Base-by-base conservation (phyloP, 371 early-diverging fungal genomes). In the Mucor irregularis region DNA sequence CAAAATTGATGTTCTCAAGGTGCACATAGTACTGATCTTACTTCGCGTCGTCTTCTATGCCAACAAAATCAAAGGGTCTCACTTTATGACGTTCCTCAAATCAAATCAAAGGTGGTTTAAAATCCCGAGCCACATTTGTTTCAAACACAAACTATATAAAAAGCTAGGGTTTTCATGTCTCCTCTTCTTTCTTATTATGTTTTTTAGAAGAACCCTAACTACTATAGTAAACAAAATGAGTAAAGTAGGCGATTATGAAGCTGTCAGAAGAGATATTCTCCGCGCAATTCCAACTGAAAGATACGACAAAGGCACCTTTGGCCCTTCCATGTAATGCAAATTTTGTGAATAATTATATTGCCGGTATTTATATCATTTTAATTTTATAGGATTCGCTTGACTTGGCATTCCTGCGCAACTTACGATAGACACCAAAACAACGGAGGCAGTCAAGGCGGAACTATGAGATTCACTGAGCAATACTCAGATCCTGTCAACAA, bases 341-440 rank as follows among this genome's bases (percentile, higher is more conserved):
- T n/a, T n/a, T n/a, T n/a, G n/a, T n/a, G n/a, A n/a, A n/a, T n/a
- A 31, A 31, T 11, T 5, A 31, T 31, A 5, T 5, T 31, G 31
- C 31, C 43, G 9, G 14, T 40, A 49, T n/a, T n/a, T n/a, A n/a
- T n/a, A n/a, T 50, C 33, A 22, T 14, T 34, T 48, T 19, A 21
- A 19, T 0, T 1, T 9, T 4, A 11, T 49, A 74, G 75, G 48
- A 82, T 93, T 58, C 90, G 86, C 47, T 77, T 87, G 11, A 90
- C 90, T 19, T 90, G 90, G 92, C 92, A 92, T 75, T 80, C 89
- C 8, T 73, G 87, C 39, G 93, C 89, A 31, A 92, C 92, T 39
- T 92, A 80, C 56, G 83, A 83, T 69, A 72, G 75, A 61, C 61
- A 76, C 51, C 71, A 84, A 40, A 65, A 70, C 39, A 82, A 85